These are phyloP conservation scores for Apophysomyces sp. DNA, from an alignment of 371 early-diverging fungal species.

Conservation along the genomic window DNA sequence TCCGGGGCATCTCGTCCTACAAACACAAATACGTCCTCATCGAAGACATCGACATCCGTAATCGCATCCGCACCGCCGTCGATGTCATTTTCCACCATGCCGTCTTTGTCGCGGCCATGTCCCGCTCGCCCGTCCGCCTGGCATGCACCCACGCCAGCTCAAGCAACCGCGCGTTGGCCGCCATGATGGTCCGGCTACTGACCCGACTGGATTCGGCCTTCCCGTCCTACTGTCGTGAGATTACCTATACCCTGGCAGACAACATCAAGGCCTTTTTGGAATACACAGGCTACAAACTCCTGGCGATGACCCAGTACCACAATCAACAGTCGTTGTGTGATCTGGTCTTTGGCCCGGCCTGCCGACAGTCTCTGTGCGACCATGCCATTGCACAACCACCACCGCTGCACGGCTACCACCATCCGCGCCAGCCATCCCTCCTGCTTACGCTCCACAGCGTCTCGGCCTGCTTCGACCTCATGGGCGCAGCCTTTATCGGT, in stretches of 20 bases:
- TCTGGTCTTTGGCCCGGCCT: slow-evolving; percentile 8
- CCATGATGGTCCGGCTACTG: slow-evolving; percentile 36
- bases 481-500: slow-evolving; percentile 41
- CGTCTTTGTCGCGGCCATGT: slow-evolving; percentile 41
- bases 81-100: slow-evolving; percentile 49
- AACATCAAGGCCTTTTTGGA: slow-evolving; percentile 49
- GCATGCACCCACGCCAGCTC: slow-evolving; percentile 22
- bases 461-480: slow-evolving; percentile 43
- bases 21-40: slow-evolving; percentile 47
- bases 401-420: neutral
- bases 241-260: slow-evolving; percentile 47
- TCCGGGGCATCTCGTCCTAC: slow-evolving; percentile 41
- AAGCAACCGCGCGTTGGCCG: slow-evolving; percentile 31
- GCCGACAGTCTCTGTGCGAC: slow-evolving; percentile 3
- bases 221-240: slow-evolving; percentile 41
- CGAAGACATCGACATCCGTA: slow-evolving; percentile 49
- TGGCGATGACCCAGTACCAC: slow-evolving; percentile 11
- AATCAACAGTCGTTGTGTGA: neutral
- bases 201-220: slow-evolving; percentile 37
- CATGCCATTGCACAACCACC: neutral
- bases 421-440: slow-evolving; percentile 6
- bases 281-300: slow-evolving; percentile 43
- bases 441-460: slow-evolving; percentile 31
- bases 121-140: slow-evolving; percentile 16
- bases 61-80: slow-evolving; percentile 42